phyloP scores from a whole-genome alignment of 768 basidiomycete genomes.

The Mycena vitilis region DNA sequence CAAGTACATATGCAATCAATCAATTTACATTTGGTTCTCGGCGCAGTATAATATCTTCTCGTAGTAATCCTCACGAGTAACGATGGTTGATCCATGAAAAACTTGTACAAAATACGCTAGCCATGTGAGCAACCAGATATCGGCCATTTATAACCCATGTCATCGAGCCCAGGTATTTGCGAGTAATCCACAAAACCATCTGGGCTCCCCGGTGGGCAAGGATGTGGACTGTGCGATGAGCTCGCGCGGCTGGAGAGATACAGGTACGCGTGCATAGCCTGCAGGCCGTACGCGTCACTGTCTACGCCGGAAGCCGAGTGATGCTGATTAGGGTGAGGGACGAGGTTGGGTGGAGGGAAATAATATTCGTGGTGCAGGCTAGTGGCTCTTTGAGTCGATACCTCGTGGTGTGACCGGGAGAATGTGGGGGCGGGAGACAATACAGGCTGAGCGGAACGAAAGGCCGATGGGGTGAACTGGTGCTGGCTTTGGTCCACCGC shows the following conservation, averaged over 20 bases:
- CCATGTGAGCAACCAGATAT: too few species aligned
- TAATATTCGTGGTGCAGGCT: neutral
- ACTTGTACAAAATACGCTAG: too few species aligned
- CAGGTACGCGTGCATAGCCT: neutral
- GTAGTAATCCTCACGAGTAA: too few species aligned
- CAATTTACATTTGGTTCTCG: too few species aligned
- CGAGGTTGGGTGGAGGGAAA: neutral
- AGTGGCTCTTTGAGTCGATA: neutral
- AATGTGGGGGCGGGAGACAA: neutral
- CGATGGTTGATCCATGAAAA: too few species aligned
- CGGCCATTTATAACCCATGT: neutral
- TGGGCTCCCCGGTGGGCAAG: neutral
- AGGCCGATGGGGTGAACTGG: neutral
- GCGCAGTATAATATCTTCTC: too few species aligned
- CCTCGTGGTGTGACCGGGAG: neutral
- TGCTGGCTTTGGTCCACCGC: neutral
- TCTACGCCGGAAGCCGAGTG: neutral
- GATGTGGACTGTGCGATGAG: neutral
- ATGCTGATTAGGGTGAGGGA: neutral
- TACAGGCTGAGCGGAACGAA: neutral
- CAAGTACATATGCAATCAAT: too few species aligned
- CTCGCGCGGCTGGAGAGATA: neutral
- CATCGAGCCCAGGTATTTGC: neutral
- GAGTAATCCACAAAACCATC: neutral
- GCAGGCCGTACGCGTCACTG: neutral